phyloP scores from a whole-genome alignment of 257 asterid species.

The Primulina huaijiensis region DNA sequence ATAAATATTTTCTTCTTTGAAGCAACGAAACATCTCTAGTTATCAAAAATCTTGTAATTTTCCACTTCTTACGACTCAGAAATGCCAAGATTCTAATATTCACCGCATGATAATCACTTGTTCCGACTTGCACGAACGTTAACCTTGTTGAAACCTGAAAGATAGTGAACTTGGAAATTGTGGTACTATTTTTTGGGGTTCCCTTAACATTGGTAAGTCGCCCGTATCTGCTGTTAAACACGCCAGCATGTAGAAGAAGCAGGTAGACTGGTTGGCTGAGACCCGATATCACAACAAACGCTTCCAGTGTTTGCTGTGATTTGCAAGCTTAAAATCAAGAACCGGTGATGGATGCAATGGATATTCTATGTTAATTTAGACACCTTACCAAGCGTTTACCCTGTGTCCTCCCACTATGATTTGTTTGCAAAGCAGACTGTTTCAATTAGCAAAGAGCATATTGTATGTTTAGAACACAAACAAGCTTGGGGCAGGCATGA shows the following conservation, averaged over 20 bases:
- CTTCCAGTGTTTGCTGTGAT: slow-evolving; percentile 77
- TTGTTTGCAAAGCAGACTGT: slow-evolving; percentile 58
- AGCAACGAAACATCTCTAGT: no score
- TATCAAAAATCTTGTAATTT: no score
- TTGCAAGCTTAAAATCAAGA: not conserved
- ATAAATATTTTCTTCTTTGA: not conserved
- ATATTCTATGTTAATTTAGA: not conserved
- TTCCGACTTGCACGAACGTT: not conserved
- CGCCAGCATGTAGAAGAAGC: slow-evolving; percentile 58
- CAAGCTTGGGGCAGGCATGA: no score
- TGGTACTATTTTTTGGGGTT: not conserved
- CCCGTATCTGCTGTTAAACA: slow-evolving; percentile 38
- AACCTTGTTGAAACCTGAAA: not conserved
- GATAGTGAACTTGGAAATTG: not conserved
- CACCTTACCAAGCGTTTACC: slow-evolving; percentile 66
- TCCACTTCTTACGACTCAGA: no score
- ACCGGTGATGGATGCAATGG: not conserved
- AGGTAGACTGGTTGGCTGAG: slow-evolving; percentile 59
- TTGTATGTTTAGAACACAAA: no score
- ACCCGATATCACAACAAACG: slow-evolving; percentile 52
- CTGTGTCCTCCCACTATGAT: slow-evolving; percentile 72
- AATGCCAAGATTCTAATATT: not conserved
- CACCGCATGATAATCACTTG: not conserved
- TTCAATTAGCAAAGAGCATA: not conserved
- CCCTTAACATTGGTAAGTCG: slow-evolving; percentile 28